Conservation (phyloP, 2,329 filamentous ascomycete genomes). For the Diplodia seriata region DNA sequence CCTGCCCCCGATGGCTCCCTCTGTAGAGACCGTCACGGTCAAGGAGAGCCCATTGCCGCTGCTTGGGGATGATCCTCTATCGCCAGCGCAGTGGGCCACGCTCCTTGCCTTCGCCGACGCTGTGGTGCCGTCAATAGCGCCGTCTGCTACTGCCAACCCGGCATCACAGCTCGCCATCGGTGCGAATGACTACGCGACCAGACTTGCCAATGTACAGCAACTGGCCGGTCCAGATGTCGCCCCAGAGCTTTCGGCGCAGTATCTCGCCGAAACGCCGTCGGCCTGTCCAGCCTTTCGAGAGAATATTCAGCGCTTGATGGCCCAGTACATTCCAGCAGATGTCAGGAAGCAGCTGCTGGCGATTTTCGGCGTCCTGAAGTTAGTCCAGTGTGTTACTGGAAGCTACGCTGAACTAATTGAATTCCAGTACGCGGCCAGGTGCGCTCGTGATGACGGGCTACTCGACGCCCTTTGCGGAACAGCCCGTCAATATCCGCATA, state of each 20-base stretch:
- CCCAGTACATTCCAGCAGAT: constrained; percentile 56
- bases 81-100: constrained; percentile 64
- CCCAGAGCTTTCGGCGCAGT: constrained; percentile 43
- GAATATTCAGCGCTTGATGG: constrained; percentile 57
- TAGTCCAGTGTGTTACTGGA: constrained; percentile 38
- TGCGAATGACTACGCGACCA: constrained; percentile 58
- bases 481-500: constrained; percentile 67
- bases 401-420: constrained; percentile 33
- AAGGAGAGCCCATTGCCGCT: constrained; percentile 51
- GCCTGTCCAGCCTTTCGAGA: constrained; percentile 62
- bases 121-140: constrained; percentile 65
- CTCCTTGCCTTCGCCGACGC: constrained; percentile 65
- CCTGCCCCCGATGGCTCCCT: constrained; percentile 7
- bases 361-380: constrained; percentile 63
- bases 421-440: constrained; percentile 65
- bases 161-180: constrained; percentile 56
- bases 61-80: constrained; percentile 57
- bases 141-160: constrained; percentile 46
- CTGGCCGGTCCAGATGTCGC: constrained; percentile 51
- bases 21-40: constrained; percentile 1
- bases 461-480: constrained; percentile 66
- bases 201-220: constrained; percentile 47
- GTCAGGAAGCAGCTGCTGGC: constrained; percentile 58
- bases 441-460: constrained; percentile 73
- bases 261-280: constrained; percentile 61